Evolutionary conservation across 257 asterid genomes (phyloP).

Genomic region (Parsonsia alboflavescens): DNA sequence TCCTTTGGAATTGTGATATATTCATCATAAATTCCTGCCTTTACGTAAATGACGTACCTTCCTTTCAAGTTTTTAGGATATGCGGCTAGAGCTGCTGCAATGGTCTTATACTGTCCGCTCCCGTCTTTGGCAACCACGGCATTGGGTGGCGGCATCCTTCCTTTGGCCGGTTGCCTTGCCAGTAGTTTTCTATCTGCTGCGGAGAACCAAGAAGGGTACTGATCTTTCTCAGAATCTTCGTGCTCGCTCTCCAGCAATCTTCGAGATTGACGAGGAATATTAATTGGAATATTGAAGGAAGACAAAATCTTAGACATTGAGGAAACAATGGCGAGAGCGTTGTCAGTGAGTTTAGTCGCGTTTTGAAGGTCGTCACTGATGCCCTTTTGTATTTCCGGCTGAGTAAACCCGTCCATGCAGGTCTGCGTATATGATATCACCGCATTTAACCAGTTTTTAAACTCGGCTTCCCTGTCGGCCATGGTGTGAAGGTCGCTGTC

Average conservation of each 20-base stretch:
- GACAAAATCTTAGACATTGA: conserved; percentile 22
- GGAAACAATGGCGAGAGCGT: conserved; percentile 37
- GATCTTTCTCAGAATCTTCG: background rate
- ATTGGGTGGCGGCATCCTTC: conserved; percentile 22
- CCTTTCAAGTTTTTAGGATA: conserved; percentile 47
- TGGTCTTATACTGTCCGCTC: conserved; percentile 49
- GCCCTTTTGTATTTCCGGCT: conserved; percentile 19
- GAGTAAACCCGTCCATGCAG: conserved; percentile 37
- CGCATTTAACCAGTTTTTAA: conserved; percentile 46
- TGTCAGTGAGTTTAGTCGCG: conserved; percentile 35
- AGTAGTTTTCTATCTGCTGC: conserved; percentile 31
- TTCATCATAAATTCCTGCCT: conserved; percentile 62
- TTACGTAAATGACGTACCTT: conserved; percentile 53
- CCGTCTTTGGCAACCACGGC: conserved; percentile 49
- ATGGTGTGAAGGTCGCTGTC: conserved; percentile 24
- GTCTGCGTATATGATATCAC: conserved; percentile 39
- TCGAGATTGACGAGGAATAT: background rate
- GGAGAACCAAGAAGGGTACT: conserved; percentile 34
- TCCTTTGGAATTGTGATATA: conserved; percentile 40
- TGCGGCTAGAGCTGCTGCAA: conserved; percentile 39
- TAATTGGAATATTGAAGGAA: conserved; percentile 22
- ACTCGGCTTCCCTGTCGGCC: conserved; percentile 23
- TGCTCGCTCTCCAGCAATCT: conserved; percentile 11
- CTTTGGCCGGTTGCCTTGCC: background rate
- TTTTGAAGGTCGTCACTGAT: conserved; percentile 21